Evolutionary conservation across 129 eudicot species (phyloP).

Genomic region (Silybum marianum): DNA sequence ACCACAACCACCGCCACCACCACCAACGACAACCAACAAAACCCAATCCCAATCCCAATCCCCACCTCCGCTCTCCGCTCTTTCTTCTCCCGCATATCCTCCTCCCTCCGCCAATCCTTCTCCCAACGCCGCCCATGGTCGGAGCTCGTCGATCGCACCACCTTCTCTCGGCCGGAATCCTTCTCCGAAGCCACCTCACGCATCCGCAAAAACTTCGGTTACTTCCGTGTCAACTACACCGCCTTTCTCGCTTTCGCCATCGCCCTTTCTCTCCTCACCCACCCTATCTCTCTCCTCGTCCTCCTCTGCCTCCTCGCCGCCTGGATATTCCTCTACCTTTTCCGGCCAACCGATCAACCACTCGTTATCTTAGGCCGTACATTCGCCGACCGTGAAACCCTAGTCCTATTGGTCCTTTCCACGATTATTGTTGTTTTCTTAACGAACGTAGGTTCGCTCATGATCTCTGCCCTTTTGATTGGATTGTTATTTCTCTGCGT

Average conservation of each 20-base stretch:
- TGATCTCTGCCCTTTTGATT: slow-evolving; percentile 64
- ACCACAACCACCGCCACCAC: neutral
- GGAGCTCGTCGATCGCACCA: slow-evolving; percentile 73
- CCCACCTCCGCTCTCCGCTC: slow-evolving; percentile 71
- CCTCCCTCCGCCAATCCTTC: slow-evolving; percentile 68
- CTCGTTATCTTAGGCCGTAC: slow-evolving; percentile 56
- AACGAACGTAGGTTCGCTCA: slow-evolving; percentile 68
- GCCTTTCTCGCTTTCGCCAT: slow-evolving; percentile 50
- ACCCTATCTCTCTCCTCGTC: slow-evolving; percentile 77
- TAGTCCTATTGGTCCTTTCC: slow-evolving; percentile 51
- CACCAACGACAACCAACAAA: slow-evolving; percentile 19
- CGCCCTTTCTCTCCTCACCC: slow-evolving; percentile 74
- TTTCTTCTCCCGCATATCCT: slow-evolving; percentile 54
- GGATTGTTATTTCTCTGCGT: slow-evolving; percentile 60
- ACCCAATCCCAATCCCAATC: slow-evolving; percentile 41
- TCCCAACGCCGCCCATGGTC: slow-evolving; percentile 87
- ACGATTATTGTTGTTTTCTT: slow-evolving; percentile 68
- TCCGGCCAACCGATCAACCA: slow-evolving; percentile 69
- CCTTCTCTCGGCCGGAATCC: slow-evolving; percentile 73
- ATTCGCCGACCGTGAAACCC: slow-evolving; percentile 66
- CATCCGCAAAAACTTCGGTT: slow-evolving; percentile 71
- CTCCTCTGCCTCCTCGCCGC: slow-evolving; percentile 66
- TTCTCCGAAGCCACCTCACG: slow-evolving; percentile 77
- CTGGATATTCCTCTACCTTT: slow-evolving; percentile 70
- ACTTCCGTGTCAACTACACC: slow-evolving; percentile 82